Conservation (phyloP, 2,329 filamentous ascomycete genomes). For the Penicillium sp. region DNA sequence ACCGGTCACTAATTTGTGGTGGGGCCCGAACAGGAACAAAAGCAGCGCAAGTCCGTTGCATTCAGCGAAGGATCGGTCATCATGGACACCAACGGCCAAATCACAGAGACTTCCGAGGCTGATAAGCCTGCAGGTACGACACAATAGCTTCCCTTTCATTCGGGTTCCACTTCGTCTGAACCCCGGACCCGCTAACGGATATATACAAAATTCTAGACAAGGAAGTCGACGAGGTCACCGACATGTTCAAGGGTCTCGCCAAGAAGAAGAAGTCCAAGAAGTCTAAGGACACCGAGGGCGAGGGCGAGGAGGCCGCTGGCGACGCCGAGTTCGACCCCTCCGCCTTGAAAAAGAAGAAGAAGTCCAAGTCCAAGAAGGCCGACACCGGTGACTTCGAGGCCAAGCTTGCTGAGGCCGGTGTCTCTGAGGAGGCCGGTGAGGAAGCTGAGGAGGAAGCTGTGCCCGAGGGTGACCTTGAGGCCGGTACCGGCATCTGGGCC, state of each 20-base stretch:
- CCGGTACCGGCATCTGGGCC: slow-evolving; percentile 85
- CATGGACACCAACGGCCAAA: slow-evolving; percentile 84
- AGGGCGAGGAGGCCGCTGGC: slow-evolving; percentile 53
- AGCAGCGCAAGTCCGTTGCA: slow-evolving; percentile 87
- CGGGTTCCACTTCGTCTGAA: slow-evolving; percentile 54
- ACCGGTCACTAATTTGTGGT: slow-evolving; percentile 28
- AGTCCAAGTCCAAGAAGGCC: slow-evolving; percentile 56
- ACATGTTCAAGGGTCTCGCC: slow-evolving; percentile 66
- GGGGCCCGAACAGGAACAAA: slow-evolving; percentile 46
- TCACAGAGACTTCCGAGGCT: slow-evolving; percentile 73
- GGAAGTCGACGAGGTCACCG: slow-evolving; percentile 64
- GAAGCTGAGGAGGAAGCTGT: slow-evolving; percentile 58
- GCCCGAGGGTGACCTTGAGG: slow-evolving; percentile 72
- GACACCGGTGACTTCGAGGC: slow-evolving; percentile 66
- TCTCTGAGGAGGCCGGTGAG: slow-evolving; percentile 59
- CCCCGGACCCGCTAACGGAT: slow-evolving; percentile 18
- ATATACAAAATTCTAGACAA: slow-evolving; percentile 43
- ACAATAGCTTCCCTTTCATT: neutral
- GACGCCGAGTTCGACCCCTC: slow-evolving; percentile 64
- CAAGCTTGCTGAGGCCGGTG: slow-evolving; percentile 62
- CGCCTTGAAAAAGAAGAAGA: slow-evolving; percentile 79
- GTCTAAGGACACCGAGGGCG: slow-evolving; percentile 55
- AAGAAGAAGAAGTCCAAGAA: slow-evolving; percentile 72
- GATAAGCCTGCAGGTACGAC: slow-evolving; percentile 80
- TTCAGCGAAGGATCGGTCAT: slow-evolving; percentile 86